phyloP scores from a whole-genome alignment of 768 basidiomycete species.

The Tricholoma sp. region DNA sequence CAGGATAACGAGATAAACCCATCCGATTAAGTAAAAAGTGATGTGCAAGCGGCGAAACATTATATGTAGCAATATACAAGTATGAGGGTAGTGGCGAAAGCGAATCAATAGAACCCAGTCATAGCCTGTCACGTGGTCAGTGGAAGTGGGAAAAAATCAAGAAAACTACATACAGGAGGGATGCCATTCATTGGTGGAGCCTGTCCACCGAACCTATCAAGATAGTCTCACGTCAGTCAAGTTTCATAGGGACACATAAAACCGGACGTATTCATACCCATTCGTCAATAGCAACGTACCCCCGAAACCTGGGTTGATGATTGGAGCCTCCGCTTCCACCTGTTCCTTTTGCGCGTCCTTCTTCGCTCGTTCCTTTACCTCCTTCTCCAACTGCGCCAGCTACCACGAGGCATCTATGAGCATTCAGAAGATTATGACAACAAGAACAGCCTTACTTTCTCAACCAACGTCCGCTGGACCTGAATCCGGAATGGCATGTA shows the following conservation, averaged over 20 bases:
- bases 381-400: slow-evolving; percentile 79
- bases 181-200: slow-evolving; percentile 71
- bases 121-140: slow-evolving; percentile 36
- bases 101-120: slow-evolving; percentile 51
- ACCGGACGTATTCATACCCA: slow-evolving; percentile 44
- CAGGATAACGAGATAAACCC: too few species aligned
- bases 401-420: slow-evolving; percentile 20
- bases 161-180: slow-evolving; percentile 48
- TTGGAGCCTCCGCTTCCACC: slow-evolving; percentile 78
- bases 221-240: slow-evolving; percentile 3
- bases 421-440: background rate
- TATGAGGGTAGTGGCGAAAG: slow-evolving; percentile 18
- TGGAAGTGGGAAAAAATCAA: background rate
- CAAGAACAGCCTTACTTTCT: slow-evolving; percentile 46
- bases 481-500: slow-evolving; percentile 97
- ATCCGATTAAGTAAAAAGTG: background rate
- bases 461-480: slow-evolving; percentile 71
- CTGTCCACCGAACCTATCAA: slow-evolving; percentile 52
- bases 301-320: slow-evolving; percentile 80
- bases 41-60: slow-evolving; percentile 16
- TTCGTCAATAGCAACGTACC: slow-evolving; percentile 64
- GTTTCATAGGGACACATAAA: background rate
- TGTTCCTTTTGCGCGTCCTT: slow-evolving; percentile 88
- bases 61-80: slow-evolving; percentile 26
- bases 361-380: slow-evolving; percentile 81